A percentile compares a stretch with the other conserved stretches of the same genome.
Conservation (phyloP, 1,284 basidiomycete species). For the Pseudozyma pruni region DNA sequence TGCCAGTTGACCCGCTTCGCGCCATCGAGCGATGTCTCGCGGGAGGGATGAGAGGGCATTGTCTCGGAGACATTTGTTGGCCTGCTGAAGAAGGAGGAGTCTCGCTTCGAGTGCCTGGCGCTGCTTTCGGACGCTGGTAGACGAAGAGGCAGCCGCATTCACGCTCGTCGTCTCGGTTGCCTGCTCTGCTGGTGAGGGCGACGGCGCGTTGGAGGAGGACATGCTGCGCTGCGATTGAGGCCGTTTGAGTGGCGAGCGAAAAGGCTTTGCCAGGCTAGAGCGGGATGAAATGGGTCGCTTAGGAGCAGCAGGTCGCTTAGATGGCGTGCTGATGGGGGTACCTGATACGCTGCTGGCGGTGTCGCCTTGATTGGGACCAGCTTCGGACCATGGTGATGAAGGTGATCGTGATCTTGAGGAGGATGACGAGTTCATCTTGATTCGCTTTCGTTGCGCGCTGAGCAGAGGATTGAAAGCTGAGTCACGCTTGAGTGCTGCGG, state of each 20-base stretch:
- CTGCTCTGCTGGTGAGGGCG: background rate
- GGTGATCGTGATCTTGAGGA: conserved; percentile 14
- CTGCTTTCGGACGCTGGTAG: conserved; percentile 18
- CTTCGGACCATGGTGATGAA: conserved; percentile 4
- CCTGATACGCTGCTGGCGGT: conserved; percentile 14
- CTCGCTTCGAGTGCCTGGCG: conserved; percentile 31
- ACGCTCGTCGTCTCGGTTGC: background rate
- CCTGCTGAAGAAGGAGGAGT: conserved; percentile 34
- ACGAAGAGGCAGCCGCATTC: background rate
- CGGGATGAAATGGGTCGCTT: background rate
- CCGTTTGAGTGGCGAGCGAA: conserved; percentile 29
- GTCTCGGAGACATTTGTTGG: conserved; percentile 35
- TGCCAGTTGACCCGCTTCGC: conserved; percentile 37
- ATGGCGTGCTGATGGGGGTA: conserved; percentile 1
- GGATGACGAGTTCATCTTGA: conserved; percentile 11
- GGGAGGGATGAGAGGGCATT: conserved; percentile 23
- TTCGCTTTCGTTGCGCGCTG: background rate
- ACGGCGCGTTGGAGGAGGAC: no score
- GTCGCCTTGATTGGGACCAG: background rate
- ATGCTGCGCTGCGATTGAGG: background rate
- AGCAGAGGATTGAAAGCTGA: background rate
- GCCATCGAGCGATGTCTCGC: conserved; percentile 31
- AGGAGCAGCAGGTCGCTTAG: background rate
- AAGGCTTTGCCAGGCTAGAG: conserved; percentile 11
- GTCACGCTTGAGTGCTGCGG: conserved; percentile 1